Evolutionary conservation across 2,329 filamentous ascomycete genomes (phyloP).

Genomic region (Leptographium wingfieldii): DNA sequence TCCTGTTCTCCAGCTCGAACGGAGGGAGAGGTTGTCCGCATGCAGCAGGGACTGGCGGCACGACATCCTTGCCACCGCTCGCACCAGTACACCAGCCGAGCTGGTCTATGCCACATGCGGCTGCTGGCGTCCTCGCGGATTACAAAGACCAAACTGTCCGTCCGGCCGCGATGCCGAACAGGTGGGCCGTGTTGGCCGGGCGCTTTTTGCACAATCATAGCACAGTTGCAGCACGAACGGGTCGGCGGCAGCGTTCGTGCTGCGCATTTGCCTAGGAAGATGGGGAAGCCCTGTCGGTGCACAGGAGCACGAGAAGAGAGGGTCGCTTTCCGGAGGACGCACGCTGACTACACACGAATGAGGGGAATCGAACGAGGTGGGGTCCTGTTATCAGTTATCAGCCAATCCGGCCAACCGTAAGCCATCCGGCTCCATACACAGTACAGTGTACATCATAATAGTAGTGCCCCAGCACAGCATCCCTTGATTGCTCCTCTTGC

Average conservation of each 20-base stretch:
- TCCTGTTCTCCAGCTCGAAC: not conserved
- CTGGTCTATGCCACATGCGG: not conserved
- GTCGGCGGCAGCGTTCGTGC: too few species aligned
- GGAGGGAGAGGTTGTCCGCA: not conserved
- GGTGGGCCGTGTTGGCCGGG: not conserved
- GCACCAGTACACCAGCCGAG: not conserved
- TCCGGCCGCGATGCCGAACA: not conserved
- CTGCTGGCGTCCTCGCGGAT: not conserved
- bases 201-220: not conserved
- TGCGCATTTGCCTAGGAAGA: too few species aligned
- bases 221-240: too few species aligned
- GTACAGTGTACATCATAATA: too few species aligned
- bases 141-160: not conserved
- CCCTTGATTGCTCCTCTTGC: not conserved
- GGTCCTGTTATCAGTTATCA: not conserved
- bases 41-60: not conserved
- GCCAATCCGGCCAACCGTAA: not conserved
- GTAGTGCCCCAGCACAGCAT: not conserved
- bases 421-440: not conserved
- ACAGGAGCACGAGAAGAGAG: too few species aligned
- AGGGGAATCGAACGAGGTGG: not conserved
- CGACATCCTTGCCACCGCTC: not conserved
- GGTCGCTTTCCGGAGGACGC: too few species aligned
- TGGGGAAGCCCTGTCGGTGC: too few species aligned
- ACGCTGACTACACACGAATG: not conserved